Conservation (phyloP, 257 asterid species). For the Leptodermis oblonga region DNA sequence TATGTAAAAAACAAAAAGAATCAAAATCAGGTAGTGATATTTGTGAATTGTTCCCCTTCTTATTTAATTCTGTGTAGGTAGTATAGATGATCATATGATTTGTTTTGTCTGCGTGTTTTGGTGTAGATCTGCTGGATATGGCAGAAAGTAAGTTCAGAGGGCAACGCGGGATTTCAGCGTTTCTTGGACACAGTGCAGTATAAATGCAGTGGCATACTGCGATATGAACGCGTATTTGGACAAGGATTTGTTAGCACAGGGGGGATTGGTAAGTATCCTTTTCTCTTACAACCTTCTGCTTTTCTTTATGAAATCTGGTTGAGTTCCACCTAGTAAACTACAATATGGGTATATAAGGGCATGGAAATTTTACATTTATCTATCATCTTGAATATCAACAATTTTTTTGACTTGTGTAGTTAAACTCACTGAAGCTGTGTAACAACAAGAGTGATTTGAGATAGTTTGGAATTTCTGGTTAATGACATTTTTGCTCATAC, state of each 20-base stretch:
- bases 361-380: background rate
- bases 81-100: background rate
- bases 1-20: conserved; percentile 82
- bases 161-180: conserved; percentile 78
- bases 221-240: conserved; percentile 95
- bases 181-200: conserved; percentile 94
- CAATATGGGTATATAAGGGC: background rate
- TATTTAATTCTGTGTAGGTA: background rate
- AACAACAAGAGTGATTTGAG: background rate
- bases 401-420: background rate
- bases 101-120: conserved; percentile 15
- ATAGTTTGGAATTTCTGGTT: background rate
- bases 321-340: background rate
- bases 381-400: background rate
- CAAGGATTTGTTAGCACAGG: conserved; percentile 96
- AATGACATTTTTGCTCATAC: background rate
- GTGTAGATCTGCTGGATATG: conserved; percentile 90
- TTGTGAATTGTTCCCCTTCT: background rate
- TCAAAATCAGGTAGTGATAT: conserved; percentile 73
- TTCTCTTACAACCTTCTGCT: background rate
- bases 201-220: conserved; percentile 76
- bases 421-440: background rate
- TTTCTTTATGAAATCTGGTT: background rate
- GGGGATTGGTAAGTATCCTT: conserved; percentile 62
- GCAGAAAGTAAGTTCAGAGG: conserved; percentile 75